Evolutionary conservation across 208 protist species (phyloP).

Genomic region (Herpetomonas samuelpessoai): DNA sequence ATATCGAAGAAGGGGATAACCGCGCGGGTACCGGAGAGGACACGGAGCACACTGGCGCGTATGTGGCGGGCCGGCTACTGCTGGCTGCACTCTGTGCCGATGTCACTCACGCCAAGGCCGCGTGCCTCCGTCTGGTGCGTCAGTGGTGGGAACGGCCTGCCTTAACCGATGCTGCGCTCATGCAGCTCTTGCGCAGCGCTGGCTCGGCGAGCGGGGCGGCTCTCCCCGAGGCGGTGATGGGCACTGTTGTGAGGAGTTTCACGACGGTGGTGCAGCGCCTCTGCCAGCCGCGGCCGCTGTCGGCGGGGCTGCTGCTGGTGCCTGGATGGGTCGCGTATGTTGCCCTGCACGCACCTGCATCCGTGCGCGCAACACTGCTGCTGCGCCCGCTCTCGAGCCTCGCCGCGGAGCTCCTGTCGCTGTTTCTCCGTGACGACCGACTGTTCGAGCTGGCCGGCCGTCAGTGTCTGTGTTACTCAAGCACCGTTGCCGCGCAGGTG

Average conservation of each 20-base stretch:
- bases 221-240: not conserved
- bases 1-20: constrained; percentile 1
- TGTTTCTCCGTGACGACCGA: constrained; percentile 13
- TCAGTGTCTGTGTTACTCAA: constrained; percentile 15
- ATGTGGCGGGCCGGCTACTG: not conserved
- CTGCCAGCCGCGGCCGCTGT: constrained; percentile 1
- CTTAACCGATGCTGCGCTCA: not conserved
- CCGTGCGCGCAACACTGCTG: constrained; percentile 11
- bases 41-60: not conserved
- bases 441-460: constrained; percentile 13
- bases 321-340: constrained; percentile 24
- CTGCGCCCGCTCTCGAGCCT: constrained; percentile 9
- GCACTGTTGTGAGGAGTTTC: not conserved
- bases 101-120: not conserved
- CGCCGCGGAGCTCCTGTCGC: constrained; percentile 11
- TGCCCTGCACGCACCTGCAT: constrained; percentile 7
- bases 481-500: constrained; percentile 15
- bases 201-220: not conserved
- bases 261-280: not conserved
- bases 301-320: constrained; percentile 21
- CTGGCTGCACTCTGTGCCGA: not conserved
- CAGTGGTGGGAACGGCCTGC: not conserved
- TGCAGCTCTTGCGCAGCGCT: not conserved
- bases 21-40: constrained; percentile 2
- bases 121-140: not conserved